These are phyloP conservation scores for Ganoderma boninense DNA, from an alignment of 1,284 basidiomycete species.

Conservation along the genomic window DNA sequence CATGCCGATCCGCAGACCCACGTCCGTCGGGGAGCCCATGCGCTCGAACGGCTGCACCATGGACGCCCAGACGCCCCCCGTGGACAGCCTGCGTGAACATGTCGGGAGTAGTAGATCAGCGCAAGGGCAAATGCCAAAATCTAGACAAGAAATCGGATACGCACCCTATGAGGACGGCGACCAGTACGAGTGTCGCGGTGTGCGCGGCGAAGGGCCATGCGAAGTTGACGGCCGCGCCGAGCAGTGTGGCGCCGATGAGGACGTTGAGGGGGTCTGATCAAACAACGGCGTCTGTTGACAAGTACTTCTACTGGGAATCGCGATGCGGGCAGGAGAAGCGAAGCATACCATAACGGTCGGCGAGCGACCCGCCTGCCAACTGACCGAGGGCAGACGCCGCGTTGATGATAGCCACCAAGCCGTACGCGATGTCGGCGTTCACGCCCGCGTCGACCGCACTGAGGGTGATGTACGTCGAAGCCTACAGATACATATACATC, in stretches of 20 bases:
- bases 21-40: slow-evolving; percentile 60
- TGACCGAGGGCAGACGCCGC: slow-evolving; percentile 51
- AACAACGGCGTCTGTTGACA: background rate
- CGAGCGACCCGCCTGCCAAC: slow-evolving; percentile 46
- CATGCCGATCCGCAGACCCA: slow-evolving; percentile 63
- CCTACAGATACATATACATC: background rate
- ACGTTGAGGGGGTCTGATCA: slow-evolving; percentile 57
- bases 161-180: slow-evolving; percentile 36
- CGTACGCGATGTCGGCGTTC: slow-evolving; percentile 46
- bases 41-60: slow-evolving; percentile 59
- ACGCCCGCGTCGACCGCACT: slow-evolving; percentile 39
- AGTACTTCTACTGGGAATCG: background rate
- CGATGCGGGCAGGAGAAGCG: background rate
- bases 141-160: background rate
- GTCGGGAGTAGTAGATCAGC: slow-evolving; percentile 35
- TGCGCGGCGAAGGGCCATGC: slow-evolving; percentile 62
- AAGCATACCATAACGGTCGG: slow-evolving; percentile 39
- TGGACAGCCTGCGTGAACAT: slow-evolving; percentile 58
- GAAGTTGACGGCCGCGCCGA: slow-evolving; percentile 58
- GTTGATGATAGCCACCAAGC: slow-evolving; percentile 54
- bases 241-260: slow-evolving; percentile 57
- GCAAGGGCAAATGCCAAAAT: no score
- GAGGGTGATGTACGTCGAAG: background rate
- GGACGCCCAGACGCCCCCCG: slow-evolving; percentile 63
- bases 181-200: slow-evolving; percentile 47